Percentiles rank a stretch among this genome's conserved stretches.
Evolutionary conservation across 441 rosid genomes (phyloP).

Genomic region (Codiaeum variegatum): DNA sequence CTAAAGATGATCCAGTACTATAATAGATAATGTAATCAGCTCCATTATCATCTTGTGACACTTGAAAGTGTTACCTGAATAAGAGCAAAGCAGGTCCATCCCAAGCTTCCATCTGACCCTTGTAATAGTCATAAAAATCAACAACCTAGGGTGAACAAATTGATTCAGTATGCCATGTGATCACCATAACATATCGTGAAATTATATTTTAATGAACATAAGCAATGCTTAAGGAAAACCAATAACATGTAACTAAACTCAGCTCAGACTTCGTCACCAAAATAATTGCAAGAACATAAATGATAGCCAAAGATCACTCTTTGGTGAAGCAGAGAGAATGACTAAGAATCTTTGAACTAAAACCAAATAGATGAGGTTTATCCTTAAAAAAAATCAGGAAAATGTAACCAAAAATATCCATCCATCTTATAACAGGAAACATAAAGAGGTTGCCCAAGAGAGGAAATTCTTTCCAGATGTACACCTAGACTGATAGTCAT

Average conservation of each 20-base stretch:
- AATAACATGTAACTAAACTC: background rate
- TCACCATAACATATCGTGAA: slow-evolving; percentile 10
- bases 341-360: background rate
- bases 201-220: background rate
- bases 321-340: background rate
- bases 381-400: background rate
- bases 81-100: slow-evolving; percentile 99
- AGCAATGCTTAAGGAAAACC: background rate
- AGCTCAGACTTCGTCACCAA: no score
- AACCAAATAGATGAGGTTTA: background rate
- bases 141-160: slow-evolving; percentile 49
- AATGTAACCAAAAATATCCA: background rate
- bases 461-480: background rate
- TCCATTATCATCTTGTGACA: background rate
- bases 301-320: background rate
- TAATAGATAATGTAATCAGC: background rate
- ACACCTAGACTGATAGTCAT: background rate
- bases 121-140: slow-evolving; percentile 95
- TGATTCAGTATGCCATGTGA: slow-evolving; percentile 16
- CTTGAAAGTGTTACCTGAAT: slow-evolving; percentile 64
- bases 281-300: background rate
- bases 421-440: background rate
- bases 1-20: background rate
- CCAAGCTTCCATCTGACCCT: slow-evolving; percentile 99
- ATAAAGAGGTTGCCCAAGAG: background rate